Evolutionary conservation across 2,329 filamentous ascomycete species (phyloP), one percentile per base, ranked within the genome.

Genomic region (Aspergillus hortae): DNA sequence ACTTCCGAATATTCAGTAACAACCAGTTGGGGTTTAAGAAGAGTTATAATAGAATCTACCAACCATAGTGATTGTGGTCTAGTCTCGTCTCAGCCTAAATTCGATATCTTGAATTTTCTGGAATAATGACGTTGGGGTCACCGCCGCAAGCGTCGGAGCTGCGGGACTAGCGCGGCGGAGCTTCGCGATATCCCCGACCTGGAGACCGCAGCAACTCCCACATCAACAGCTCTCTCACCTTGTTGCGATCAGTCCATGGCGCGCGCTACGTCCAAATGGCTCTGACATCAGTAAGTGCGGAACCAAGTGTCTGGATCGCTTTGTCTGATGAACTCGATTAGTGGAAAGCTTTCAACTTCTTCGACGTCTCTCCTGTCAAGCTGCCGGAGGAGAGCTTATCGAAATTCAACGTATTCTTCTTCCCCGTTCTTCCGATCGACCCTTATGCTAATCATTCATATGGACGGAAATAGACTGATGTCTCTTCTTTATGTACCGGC

Each of bases 321-420:
- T 48, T 57, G 41, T 58, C 48, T 58, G 32, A 59, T 46, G 4
- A 25, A 11, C 9, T 33, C n/a, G 35, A 11, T 4, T 59, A 96
- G 92, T 97, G 94, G 92, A 96, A 96, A 88, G 87, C 88, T 63
- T 99, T 99, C 79, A 92, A 95, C 81, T 99, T 99, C 86, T 97
- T 99, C 83, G 90, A 96, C 75, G 90, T 95, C 72, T 85, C 85
- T 69, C 87, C 89, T 69, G 86, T 96, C 72, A 85, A 87, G 67
- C 81, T 92, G 64, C 82, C 81, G 21, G 88, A 95, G 70, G 90
- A 95, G 68, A 87, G 85, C 68, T 84, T 85, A 62, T 81, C 85
- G 67, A 81, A 91, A 67, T 88, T 95, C 76, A 87, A 92, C 72
- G 88, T 89, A 81, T 84, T 71, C 61, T 19, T 48, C 48, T 41